Evolutionary conservation across 2,329 filamentous ascomycete species (phyloP), one percentile per base, ranked within the genome.

Genomic region (Zarea fungicola): DNA sequence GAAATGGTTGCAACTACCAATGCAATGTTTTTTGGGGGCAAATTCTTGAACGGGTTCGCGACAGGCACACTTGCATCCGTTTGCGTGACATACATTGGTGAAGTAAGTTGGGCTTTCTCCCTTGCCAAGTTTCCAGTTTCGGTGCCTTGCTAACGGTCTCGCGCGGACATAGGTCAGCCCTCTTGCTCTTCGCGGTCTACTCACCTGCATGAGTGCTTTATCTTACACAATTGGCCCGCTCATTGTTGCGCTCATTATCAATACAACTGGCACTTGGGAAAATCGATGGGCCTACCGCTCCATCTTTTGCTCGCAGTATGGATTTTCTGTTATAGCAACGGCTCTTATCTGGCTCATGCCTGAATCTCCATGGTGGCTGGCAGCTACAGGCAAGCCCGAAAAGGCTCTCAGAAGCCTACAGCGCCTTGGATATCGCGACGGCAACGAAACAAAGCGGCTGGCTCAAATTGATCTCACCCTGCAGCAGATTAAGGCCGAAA

Each of bases 311-410:
- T 55, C 62, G 6, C 65, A 65, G 43, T 66, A 62, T 43, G 64
- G 61, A 2, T 64, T 69, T 51, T 59, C 61, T 4, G 55, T 51
- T 13, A 51, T 65, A 43, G 60, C 62, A 6, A 54, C 60, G 37
- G 6, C 61, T 7, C 46, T 63, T 11, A 54, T 68, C 10, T 55
- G 63, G 11, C 65, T 66, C 49, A 63, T 74, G 48, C 72, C 72
- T 2, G 70, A 74, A 23, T 63, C 69, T 1, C 70, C 72, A 13
- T 63, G 69, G 51, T 74, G 66, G 64, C 60, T 73, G 2, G 56
- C 58, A 6, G 62, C 60, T 23, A 61, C 63, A 29, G 64, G 60
- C 8, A 54, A 60, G 21, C 55, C 66, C 36, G 64, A 66, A 0
- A 56, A 65, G 22, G 69, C 68, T 1, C 57, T 66, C 10, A 59